Evolutionary conservation across 352 stramenopile species (phyloP).

Genomic region (Globisporangium sylvaticum): DNA sequence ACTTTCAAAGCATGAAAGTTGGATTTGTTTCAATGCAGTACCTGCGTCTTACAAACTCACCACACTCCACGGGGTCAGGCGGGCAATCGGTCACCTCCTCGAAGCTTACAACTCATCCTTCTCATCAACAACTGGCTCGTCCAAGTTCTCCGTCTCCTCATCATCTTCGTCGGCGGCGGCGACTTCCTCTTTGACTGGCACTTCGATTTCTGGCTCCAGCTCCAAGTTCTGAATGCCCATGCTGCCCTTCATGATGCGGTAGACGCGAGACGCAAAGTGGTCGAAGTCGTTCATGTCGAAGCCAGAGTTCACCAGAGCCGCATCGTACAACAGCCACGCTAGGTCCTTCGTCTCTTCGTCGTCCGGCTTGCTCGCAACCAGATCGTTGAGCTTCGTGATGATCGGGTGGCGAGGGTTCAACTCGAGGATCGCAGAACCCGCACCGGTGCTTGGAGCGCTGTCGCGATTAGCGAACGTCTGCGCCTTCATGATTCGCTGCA

Average conservation of each 20-base stretch:
- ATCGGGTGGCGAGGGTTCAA: slow-evolving; percentile 99
- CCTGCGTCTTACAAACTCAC: slow-evolving; percentile 1
- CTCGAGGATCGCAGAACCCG: slow-evolving; percentile 93
- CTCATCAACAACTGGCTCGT: slow-evolving; percentile 35
- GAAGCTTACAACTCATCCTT: slow-evolving; percentile 72
- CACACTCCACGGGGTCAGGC: background rate
- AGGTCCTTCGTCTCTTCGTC: slow-evolving; percentile 90
- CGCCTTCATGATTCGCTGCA: slow-evolving; percentile 99
- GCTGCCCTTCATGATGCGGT: slow-evolving; percentile 91
- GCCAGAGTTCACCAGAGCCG: slow-evolving; percentile 95
- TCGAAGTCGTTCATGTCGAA: slow-evolving; percentile 95
- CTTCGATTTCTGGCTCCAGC: slow-evolving; percentile 94
- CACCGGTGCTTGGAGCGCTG: slow-evolving; percentile 18
- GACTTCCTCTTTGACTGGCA: slow-evolving; percentile 67
- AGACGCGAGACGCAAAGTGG: slow-evolving; percentile 92
- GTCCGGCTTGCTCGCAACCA: slow-evolving; percentile 59
- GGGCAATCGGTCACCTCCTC: background rate
- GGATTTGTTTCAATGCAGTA: slow-evolving; percentile 1
- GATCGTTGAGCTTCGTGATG: slow-evolving; percentile 92
- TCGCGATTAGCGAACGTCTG: slow-evolving; percentile 94
- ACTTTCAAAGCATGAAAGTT: background rate
- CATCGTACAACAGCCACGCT: slow-evolving; percentile 97
- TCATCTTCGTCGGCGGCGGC: slow-evolving; percentile 28
- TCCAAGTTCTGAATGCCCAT: slow-evolving; percentile 91
- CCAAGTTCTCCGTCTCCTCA: slow-evolving; percentile 30